phyloP scores from a whole-genome alignment of 2,329 filamentous ascomycete genomes.

The Penicillium sp. region DNA sequence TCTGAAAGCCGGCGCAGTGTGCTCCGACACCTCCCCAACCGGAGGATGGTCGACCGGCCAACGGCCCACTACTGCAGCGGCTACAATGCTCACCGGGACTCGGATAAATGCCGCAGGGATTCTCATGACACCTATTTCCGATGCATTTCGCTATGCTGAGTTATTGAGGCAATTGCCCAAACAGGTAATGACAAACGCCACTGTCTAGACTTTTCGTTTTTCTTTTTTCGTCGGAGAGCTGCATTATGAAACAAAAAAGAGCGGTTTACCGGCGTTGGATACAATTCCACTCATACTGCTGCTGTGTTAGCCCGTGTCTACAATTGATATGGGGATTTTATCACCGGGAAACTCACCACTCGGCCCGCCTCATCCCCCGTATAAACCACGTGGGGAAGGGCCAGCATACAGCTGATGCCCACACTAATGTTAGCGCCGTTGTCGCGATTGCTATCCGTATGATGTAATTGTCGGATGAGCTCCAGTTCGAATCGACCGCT shows the following conservation, averaged over 20 bases:
- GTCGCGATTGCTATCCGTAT: slow-evolving; percentile 69
- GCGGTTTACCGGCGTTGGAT: slow-evolving; percentile 49
- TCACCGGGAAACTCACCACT: slow-evolving; percentile 63
- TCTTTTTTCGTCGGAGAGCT: not conserved
- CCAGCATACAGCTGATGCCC: slow-evolving; percentile 81
- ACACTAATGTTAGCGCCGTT: slow-evolving; percentile 58
- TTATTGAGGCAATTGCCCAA: not conserved
- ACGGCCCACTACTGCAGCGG: slow-evolving; percentile 27
- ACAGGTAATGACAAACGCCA: not conserved
- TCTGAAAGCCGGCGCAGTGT: slow-evolving; percentile 32
- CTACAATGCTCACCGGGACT: slow-evolving; percentile 25
- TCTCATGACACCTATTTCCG: not conserved
- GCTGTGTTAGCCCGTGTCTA: slow-evolving; percentile 19
- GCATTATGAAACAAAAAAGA: not conserved
- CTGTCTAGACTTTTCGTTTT: not conserved
- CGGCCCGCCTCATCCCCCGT: slow-evolving; percentile 91
- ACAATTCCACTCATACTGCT: slow-evolving; percentile 61
- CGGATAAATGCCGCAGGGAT: slow-evolving; percentile 25
- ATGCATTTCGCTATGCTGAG: not conserved
- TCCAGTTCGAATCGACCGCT: slow-evolving; percentile 73
- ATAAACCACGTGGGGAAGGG: slow-evolving; percentile 81
- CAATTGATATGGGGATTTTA: not conserved
- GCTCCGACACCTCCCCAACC: slow-evolving; percentile 32
- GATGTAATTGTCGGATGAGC: slow-evolving; percentile 78
- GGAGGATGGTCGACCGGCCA: slow-evolving; percentile 31